These are phyloP conservation scores for Simmondsia chinensis DNA, from an alignment of 148 eudicot genomes.

Conservation along the genomic window DNA sequence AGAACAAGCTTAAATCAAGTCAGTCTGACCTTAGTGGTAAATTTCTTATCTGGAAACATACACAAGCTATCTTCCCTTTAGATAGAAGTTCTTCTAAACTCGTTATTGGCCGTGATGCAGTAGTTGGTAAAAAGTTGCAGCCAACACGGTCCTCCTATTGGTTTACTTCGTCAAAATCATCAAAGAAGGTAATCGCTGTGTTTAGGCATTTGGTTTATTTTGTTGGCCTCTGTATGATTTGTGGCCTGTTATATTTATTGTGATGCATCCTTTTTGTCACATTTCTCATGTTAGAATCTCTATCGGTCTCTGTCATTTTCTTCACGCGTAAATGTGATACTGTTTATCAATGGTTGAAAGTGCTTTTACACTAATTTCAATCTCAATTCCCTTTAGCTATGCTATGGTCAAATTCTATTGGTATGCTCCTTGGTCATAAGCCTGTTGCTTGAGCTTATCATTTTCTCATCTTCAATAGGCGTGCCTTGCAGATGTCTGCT, in stretches of 20 bases:
- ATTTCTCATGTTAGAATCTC: too few relatives aligned
- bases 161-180: constrained; percentile 63
- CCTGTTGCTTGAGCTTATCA: too few relatives aligned
- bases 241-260: too few relatives aligned
- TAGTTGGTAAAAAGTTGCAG: constrained; percentile 29
- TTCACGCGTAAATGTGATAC: background rate
- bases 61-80: background rate
- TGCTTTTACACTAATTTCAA: background rate
- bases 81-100: background rate
- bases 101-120: constrained; percentile 22
- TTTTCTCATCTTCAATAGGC: background rate
- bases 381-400: too few relatives aligned
- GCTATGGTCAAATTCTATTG: too few relatives aligned
- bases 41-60: background rate
- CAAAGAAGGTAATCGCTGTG: constrained; percentile 43
- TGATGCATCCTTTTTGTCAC: background rate
- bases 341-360: background rate
- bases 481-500: constrained; percentile 7
- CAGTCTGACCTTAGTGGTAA: constrained; percentile 47
- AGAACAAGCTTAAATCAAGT: constrained; percentile 26
- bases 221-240: too few relatives aligned
- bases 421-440: too few relatives aligned
- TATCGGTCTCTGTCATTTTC: background rate
- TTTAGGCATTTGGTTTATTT: too few relatives aligned
- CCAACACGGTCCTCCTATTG: constrained; percentile 45